These are phyloP conservation scores for Fagus sylvatica DNA, from an alignment of 306 rosid species.

Conservation along the genomic window DNA sequence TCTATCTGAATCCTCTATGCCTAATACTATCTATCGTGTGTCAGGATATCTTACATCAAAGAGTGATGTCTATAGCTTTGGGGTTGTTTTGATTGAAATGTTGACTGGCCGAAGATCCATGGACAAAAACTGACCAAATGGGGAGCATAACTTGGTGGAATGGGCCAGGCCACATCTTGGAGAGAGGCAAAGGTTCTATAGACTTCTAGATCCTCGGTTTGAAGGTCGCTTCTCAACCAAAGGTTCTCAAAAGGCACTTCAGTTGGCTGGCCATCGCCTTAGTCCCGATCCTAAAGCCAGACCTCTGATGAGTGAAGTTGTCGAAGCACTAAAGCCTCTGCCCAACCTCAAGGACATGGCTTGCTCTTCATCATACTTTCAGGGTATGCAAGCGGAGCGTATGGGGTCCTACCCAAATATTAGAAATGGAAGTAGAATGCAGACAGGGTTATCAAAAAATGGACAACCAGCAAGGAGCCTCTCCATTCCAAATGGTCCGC, in stretches of 20 bases:
- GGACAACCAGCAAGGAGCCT: constrained; percentile 38
- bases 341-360: constrained; percentile 28
- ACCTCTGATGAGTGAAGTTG: constrained; percentile 68
- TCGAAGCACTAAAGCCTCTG: constrained; percentile 29
- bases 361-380: constrained; percentile 27
- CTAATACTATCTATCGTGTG: constrained; percentile 10
- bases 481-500: constrained; percentile 22
- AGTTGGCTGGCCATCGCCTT: constrained; percentile 44
- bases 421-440: constrained; percentile 16
- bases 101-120: constrained; percentile 53
- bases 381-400: constrained; percentile 18
- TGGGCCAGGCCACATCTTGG: constrained; percentile 45
- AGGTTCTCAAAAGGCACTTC: constrained; percentile 38
- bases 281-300: constrained; percentile 39
- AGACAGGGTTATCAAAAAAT: constrained; percentile 17
- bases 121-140: constrained; percentile 26
- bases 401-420: constrained; percentile 19
- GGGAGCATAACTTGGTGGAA: constrained; percentile 48
- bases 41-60: constrained; percentile 61
- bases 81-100: constrained; percentile 68
- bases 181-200: constrained; percentile 18
- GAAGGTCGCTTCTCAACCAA: constrained; percentile 44
- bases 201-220: constrained; percentile 53
- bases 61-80: constrained; percentile 75
- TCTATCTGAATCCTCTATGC: background rate